Evolutionary conservation across 164 flowering plant species (phyloP), one percentile per base, ranked within the genome.

Genomic region (Umbellularia californica): DNA sequence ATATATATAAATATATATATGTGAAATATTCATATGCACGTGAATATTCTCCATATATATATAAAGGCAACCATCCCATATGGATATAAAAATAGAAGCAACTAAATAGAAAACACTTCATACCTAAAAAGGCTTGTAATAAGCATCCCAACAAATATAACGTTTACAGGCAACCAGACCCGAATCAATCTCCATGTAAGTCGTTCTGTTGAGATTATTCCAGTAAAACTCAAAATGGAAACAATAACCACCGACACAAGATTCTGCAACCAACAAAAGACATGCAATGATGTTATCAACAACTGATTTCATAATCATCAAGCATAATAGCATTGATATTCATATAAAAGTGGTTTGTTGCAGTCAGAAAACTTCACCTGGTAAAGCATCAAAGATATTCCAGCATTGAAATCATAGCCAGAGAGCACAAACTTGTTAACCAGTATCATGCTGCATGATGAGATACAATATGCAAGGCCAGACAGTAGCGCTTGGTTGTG

Each of bases 371-470:
- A 72, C 35, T 65, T 67, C 75, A 92, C 99, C 97, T 93, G 98
- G 84, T 93, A 96, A 27, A 93, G 76, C 99, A 95, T 95, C 88
- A 95, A 86, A 55, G 91, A 95, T 83, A 95, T 95, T 64, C 97
- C 99, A 66, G 99, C 99, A 85, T 87, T 90, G 75, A 95, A 95
- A 83, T 88, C 82, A 81, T 93, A 95, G 84, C 94, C 84, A 77
- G 99, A 93, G 65, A 93, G 95, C 72, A 96, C 97, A 70, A 86
- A 86, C 84, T 96, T 96, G 90, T 96, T 96, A 19, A 96, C 89
- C 79, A 96, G 82, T 81, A 96, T 96, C 99, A 96, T 96, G 85
- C 99, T 87, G 85, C 99, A 96, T 25, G 99, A 96, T 15, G 99
- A 91, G 68, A 92, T 55, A 83, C 99, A 96, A 79, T 96, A 96